A percentile compares a stretch with the other conserved stretches of the same genome.
Evolutionary conservation across 129 eudicot species (phyloP).

Genomic region (Flaveria trinervia): DNA sequence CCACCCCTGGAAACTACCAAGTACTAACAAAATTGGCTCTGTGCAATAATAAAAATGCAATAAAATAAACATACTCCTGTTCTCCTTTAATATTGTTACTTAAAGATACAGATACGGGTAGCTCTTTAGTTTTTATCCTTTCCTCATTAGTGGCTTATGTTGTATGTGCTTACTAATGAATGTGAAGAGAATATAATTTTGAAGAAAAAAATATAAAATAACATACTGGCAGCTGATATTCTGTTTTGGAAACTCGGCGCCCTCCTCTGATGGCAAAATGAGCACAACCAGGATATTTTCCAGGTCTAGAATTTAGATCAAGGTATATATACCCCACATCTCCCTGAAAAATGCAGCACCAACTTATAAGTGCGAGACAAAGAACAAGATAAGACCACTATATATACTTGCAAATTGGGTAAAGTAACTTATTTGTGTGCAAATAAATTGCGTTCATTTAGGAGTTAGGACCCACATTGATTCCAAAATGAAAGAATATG

Average conservation of each 20-base stretch:
- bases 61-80: neutral
- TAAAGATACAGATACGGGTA: neutral
- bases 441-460: neutral
- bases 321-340: constrained; percentile 93
- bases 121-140: too few relatives aligned
- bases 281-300: constrained; percentile 90
- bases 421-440: constrained; percentile 4
- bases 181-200: neutral
- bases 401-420: constrained; percentile 6
- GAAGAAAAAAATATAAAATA: neutral
- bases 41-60: neutral
- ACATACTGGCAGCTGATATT: constrained; percentile 95
- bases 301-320: constrained; percentile 80
- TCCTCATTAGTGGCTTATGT: neutral
- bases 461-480: neutral
- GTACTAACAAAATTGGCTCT: neutral
- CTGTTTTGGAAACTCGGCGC: constrained; percentile 70
- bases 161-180: neutral
- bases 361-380: constrained; percentile 14
- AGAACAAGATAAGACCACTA: neutral
- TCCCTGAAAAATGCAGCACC: constrained; percentile 52
- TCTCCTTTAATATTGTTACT: constrained; percentile 13
- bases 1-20: neutral
- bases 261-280: constrained; percentile 98
- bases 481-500: neutral